Evolutionary conservation across 2,329 filamentous ascomycete species (phyloP).

Genomic region (Stachybotrys chlorohalonatus): DNA sequence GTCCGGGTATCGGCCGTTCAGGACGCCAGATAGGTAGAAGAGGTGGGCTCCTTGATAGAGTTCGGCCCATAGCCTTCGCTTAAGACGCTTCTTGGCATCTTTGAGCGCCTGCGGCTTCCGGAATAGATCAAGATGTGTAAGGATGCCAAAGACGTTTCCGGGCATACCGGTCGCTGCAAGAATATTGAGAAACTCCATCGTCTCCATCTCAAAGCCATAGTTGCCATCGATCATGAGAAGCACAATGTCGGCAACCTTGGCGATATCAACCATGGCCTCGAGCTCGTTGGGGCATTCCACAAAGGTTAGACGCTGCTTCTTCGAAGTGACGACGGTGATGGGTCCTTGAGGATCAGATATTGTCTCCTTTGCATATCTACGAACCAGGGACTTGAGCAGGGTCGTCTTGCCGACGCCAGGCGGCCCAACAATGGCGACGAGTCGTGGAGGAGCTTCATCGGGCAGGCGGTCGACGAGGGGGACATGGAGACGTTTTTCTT

Average conservation of each 20-base stretch:
- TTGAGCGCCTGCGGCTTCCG: conserved; percentile 85
- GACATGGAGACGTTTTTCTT: conserved; percentile 93
- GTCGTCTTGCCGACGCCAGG: conserved; percentile 95
- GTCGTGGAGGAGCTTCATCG: conserved; percentile 86
- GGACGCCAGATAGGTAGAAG: conserved; percentile 92
- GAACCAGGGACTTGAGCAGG: conserved; percentile 85
- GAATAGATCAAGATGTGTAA: conserved; percentile 94
- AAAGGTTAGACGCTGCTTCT: conserved; percentile 89
- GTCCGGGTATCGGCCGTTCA: conserved; percentile 94
- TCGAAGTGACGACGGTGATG: conserved; percentile 92
- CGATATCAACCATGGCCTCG: conserved; percentile 92
- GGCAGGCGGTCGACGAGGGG: conserved; percentile 92
- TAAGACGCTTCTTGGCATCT: conserved; percentile 90
- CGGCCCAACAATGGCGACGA: conserved; percentile 90
- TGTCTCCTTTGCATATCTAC: conserved; percentile 92
- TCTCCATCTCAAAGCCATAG: conserved; percentile 99
- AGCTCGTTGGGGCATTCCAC: conserved; percentile 96
- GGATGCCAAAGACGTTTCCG: conserved; percentile 93
- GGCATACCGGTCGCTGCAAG: conserved; percentile 95
- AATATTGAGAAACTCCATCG: conserved; percentile 97
- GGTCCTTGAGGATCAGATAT: conserved; percentile 84
- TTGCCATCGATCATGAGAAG: conserved; percentile 98
- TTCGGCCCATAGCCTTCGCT: conserved; percentile 94
- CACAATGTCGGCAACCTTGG: conserved; percentile 95
- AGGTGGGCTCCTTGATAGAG: conserved; percentile 94